phyloP scores from a whole-genome alignment of 106 monocot genomes.

The Triglochin maritima region DNA sequence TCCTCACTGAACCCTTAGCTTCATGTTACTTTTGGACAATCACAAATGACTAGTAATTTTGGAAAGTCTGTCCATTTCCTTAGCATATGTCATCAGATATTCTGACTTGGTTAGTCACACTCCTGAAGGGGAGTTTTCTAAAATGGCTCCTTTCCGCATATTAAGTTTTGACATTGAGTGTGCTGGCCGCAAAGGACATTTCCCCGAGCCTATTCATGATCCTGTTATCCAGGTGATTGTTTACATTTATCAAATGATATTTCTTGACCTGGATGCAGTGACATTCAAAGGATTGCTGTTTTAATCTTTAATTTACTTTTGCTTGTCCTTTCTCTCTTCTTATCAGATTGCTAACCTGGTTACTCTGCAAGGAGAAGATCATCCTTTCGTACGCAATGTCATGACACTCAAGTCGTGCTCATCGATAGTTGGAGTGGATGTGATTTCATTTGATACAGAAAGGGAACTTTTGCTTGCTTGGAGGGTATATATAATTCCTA shows the following conservation, averaged over 20 bases:
- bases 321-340: not conserved
- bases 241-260: not conserved
- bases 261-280: not conserved
- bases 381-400: conserved; percentile 78
- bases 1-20: conserved; percentile 30
- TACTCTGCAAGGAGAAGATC: conserved; percentile 82
- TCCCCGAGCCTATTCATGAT: conserved; percentile 96
- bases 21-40: not conserved
- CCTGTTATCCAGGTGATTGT: conserved; percentile 89
- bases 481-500: conserved; percentile 38
- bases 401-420: conserved; percentile 97
- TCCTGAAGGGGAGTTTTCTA: conserved; percentile 90
- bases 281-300: not conserved
- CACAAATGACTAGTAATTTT: not conserved
- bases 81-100: conserved; percentile 42
- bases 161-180: conserved; percentile 99
- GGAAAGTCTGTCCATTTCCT: conserved; percentile 16
- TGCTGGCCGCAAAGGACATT: conserved; percentile 97
- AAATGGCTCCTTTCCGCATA: conserved; percentile 98
- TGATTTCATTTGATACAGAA: conserved; percentile 91
- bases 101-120: conserved; percentile 86
- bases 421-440: conserved; percentile 93
- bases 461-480: conserved; percentile 90
- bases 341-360: conserved; percentile 93
- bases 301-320: not conserved